These are phyloP conservation scores for Globisporangium echinulatum DNA, from an alignment of 352 stramenopile genomes.

Conservation along the genomic window DNA sequence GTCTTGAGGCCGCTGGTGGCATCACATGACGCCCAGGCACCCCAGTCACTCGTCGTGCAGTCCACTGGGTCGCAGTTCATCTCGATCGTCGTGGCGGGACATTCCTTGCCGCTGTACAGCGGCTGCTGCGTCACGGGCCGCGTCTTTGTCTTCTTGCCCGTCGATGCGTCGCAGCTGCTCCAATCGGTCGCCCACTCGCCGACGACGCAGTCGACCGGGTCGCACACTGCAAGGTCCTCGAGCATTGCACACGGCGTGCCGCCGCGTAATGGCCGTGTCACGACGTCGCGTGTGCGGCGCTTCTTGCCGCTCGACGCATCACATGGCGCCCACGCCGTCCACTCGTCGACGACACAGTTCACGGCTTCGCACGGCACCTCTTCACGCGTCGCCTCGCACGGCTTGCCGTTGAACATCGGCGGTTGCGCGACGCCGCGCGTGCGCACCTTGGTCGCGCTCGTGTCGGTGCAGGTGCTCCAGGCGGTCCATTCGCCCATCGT, in stretches of 20 bases:
- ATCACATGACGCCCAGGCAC: constrained; percentile 22
- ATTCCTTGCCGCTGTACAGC: constrained; percentile 33
- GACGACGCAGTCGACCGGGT: constrained; percentile 34
- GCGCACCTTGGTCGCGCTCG: constrained; percentile 19
- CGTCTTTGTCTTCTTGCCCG: constrained; percentile 26
- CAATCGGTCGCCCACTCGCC: constrained; percentile 28
- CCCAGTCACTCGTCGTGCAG: constrained; percentile 34
- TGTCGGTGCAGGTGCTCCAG: constrained; percentile 27
- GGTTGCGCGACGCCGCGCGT: constrained; percentile 22
- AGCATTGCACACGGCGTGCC: constrained; percentile 25
- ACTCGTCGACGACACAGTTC: constrained; percentile 39
- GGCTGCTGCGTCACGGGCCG: constrained; percentile 24
- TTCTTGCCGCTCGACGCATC: constrained; percentile 34
- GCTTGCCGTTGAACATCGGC: constrained; percentile 31
- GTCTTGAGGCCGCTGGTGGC: constrained; percentile 24
- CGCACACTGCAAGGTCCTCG: constrained; percentile 30
- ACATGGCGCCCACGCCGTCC: constrained; percentile 37
- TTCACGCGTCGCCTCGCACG: constrained; percentile 20
- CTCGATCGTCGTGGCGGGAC: constrained; percentile 19
- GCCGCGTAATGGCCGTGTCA: constrained; percentile 22
- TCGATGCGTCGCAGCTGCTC: constrained; percentile 25
- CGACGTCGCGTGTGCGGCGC: constrained; percentile 23
- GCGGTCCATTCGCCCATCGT: constrained; percentile 24
- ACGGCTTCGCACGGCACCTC: constrained; percentile 38
- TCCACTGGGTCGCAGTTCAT: constrained; percentile 48